Percentiles rank a stretch among this genome's conserved stretches.
Evolutionary conservation across 371 early-diverging fungal genomes (phyloP).

Genomic region (Mortierella sp.): DNA sequence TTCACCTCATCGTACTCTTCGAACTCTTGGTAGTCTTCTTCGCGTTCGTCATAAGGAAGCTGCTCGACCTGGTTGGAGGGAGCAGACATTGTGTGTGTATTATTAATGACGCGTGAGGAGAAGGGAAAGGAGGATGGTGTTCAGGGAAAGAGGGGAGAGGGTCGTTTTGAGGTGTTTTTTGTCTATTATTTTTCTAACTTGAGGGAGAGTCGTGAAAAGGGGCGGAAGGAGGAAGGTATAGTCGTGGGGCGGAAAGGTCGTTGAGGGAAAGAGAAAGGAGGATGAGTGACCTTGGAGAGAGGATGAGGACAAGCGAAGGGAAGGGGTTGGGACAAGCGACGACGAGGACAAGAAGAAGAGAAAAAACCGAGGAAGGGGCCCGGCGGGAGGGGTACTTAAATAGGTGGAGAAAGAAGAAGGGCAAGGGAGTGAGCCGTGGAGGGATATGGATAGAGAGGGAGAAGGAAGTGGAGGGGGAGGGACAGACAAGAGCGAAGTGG

Average conservation of each 20-base stretch:
- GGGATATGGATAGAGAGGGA: constrained; percentile 2
- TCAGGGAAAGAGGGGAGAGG: not conserved
- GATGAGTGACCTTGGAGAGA: constrained; percentile 4
- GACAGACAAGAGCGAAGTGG: constrained; percentile 6
- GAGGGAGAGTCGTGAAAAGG: not conserved
- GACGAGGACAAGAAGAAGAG: constrained; percentile 17
- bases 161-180: constrained; percentile 1
- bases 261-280: not conserved
- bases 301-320: constrained; percentile 6
- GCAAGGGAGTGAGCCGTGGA: constrained; percentile 29
- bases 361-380: not conserved
- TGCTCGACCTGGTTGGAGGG: constrained; percentile 52
- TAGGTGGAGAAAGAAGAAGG: constrained; percentile 25
- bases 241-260: constrained; percentile 17
- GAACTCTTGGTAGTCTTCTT: constrained; percentile 58
- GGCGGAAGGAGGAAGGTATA: not conserved
- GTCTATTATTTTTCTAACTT: not conserved
- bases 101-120: not conserved
- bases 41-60: constrained; percentile 55
- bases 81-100: constrained; percentile 20
- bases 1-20: constrained; percentile 56
- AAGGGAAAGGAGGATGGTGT: not conserved
- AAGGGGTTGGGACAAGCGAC: constrained; percentile 34
- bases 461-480: constrained; percentile 1
- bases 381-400: not conserved